Conservation (phyloP, 176 grass and related monocot species). For the Triticum timopheevii region DNA sequence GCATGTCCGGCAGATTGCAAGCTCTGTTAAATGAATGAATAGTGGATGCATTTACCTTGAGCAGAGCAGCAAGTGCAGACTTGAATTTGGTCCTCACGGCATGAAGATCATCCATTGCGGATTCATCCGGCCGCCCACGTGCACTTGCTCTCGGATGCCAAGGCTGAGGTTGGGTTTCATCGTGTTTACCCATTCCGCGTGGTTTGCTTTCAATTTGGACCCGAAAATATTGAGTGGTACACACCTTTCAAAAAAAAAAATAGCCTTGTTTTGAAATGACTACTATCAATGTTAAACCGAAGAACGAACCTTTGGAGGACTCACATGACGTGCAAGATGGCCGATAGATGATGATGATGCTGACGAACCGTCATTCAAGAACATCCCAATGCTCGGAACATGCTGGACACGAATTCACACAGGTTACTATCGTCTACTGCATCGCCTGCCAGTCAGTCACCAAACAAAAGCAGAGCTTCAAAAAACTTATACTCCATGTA, state of each 20-base stretch:
- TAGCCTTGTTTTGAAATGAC: no score
- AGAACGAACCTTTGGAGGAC: no score
- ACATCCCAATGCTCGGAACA: slow-evolving; percentile 61
- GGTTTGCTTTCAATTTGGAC: no score
- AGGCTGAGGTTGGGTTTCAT: no score
- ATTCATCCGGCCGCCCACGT: slow-evolving; percentile 33
- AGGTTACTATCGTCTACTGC: slow-evolving; percentile 61
- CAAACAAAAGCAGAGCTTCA: background rate
- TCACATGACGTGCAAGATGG: no score
- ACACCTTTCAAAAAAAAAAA: no score
- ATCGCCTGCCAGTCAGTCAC: slow-evolving; percentile 27
- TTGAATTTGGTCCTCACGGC: slow-evolving; percentile 57
- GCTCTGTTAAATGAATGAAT: no score
- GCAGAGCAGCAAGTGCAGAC: slow-evolving; percentile 41
- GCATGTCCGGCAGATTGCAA: no score
- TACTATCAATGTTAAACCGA: no score
- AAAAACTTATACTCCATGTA: background rate
- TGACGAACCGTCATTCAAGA: slow-evolving; percentile 13
- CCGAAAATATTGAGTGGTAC: no score
- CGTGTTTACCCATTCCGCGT: no score
- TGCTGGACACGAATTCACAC: slow-evolving; percentile 50
- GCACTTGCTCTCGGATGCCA: no score
- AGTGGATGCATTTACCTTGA: background rate
- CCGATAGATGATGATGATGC: background rate
- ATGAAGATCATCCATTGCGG: slow-evolving; percentile 28